Evolutionary conservation across 192 early-diverging fungal species (phyloP), one percentile per base, ranked within the genome.

Genomic region (Podila minutissima): DNA sequence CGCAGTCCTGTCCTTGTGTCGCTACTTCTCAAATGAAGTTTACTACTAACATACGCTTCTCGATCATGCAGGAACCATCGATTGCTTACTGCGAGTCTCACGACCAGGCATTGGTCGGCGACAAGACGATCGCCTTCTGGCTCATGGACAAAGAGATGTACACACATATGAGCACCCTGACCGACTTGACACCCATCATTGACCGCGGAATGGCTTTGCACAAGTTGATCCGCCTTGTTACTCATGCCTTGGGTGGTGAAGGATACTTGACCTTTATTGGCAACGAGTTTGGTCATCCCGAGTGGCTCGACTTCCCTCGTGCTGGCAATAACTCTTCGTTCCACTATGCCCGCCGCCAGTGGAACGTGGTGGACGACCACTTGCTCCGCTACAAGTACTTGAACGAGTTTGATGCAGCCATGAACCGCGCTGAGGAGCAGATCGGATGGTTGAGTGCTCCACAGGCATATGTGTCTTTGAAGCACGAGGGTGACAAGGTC

Each of bases 121-220:
- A 99, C 87, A 99, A 99, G 86, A 97, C 96, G 37, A 78, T 99
- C 59, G 97, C 97, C 17, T 99, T 99, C 87, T 99, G 97, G 97
- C 85, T 99, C 65, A 99, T 99, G 97, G 97, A 99, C 86, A 94
- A 94, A 84, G 97, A 99, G 84, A 99, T 99, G 97, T 99, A 99
- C 83, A 92, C 91, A 31, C 85, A 95, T 84, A 99, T 99, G 97
- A 94, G 92, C 62, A 91, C 93, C 67, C 64, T 94, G 38, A 90
- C 90, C 3, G 83, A 85, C 51, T 71, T 93, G 70, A 98, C 97
- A n/a, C 93, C 95, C 24, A 89, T 95, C 9, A 94, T 99, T 77
- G 97, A 98, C 83, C 92, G 97, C 61, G 97, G 97, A 31, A 72
- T 99, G 28, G 91, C 97, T 37, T 84, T 99, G 72, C 97, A 99